Percentiles rank a stretch among this genome's conserved stretches.
phyloP scores from a whole-genome alignment of 139 green algal genomes.

The Protoeuglena noctilucae region DNA sequence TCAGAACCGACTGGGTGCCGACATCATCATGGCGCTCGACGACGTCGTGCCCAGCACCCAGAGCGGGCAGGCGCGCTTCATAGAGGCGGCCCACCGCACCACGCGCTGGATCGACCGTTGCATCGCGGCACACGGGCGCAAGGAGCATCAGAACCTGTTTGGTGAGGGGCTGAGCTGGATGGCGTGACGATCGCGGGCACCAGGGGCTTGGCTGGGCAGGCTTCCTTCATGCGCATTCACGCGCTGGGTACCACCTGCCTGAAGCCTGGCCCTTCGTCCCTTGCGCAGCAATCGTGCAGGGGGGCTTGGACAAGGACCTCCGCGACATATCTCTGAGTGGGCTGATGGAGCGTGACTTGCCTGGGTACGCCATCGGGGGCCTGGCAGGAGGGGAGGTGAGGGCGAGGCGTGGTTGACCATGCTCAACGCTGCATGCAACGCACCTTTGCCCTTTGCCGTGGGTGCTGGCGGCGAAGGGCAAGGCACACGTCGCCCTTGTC shows the following conservation, averaged over 20 bases:
- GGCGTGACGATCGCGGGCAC: too few species aligned
- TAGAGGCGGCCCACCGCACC: constrained; percentile 81
- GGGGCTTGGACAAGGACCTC: constrained; percentile 52
- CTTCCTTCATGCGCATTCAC: too few species aligned
- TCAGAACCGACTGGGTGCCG: constrained; percentile 65
- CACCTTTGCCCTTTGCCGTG: too few species aligned
- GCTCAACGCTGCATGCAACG: too few species aligned
- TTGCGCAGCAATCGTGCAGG: too few species aligned
- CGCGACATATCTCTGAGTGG: constrained; percentile 34
- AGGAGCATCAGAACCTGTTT: constrained; percentile 80
- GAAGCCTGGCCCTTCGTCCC: too few species aligned
- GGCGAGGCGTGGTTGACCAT: too few species aligned
- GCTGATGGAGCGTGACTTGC: constrained; percentile 45
- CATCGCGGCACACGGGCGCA: constrained; percentile 65
- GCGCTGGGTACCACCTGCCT: too few species aligned
- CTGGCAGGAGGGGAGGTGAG: constrained; percentile 55
- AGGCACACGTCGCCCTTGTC: neutral
- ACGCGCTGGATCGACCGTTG: constrained; percentile 90
- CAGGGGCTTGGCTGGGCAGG: too few species aligned
- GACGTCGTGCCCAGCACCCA: constrained; percentile 69
- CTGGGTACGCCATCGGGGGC: constrained; percentile 87
- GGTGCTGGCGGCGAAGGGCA: too few species aligned
- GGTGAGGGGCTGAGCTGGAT: too few species aligned
- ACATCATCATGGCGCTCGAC: constrained; percentile 95
- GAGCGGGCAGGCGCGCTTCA: constrained; percentile 46